These are phyloP conservation scores for Chrysoporthe austroafricana DNA, from an alignment of 2,329 filamentous ascomycete species.

Conservation along the genomic window DNA sequence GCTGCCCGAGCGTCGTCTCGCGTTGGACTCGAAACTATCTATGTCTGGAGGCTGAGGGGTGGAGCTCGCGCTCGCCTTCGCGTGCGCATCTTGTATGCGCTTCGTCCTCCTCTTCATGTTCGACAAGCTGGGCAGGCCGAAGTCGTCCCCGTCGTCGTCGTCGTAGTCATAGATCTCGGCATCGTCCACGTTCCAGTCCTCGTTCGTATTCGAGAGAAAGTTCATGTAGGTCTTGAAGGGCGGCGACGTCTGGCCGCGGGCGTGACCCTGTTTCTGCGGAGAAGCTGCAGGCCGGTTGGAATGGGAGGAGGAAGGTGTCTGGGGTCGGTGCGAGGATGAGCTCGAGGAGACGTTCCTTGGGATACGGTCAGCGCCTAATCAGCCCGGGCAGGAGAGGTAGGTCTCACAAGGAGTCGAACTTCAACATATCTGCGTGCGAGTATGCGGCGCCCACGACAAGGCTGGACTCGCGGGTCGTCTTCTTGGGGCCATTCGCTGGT, in stretches of 20 bases:
- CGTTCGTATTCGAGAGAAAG: slow-evolving; percentile 79
- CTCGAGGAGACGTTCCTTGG: slow-evolving; percentile 35
- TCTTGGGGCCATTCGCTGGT: slow-evolving; percentile 45
- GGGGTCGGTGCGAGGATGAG: slow-evolving; percentile 66
- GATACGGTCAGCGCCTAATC: slow-evolving; percentile 30
- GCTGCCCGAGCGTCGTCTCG: slow-evolving; percentile 72
- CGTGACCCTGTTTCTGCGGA: slow-evolving; percentile 45
- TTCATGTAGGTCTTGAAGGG: slow-evolving; percentile 77
- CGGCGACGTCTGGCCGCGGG: slow-evolving; percentile 62
- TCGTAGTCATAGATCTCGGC: slow-evolving; percentile 78
- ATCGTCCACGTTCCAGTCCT: slow-evolving; percentile 79
- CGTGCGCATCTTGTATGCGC: slow-evolving; percentile 52
- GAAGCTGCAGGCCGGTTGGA: slow-evolving; percentile 46
- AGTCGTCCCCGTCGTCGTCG: slow-evolving; percentile 92
- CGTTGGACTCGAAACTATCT: slow-evolving; percentile 17
- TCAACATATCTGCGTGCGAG: slow-evolving; percentile 93
- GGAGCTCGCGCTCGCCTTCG: slow-evolving; percentile 34
- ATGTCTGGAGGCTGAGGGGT: slow-evolving; percentile 28
- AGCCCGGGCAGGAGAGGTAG: neutral
- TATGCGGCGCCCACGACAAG: slow-evolving; percentile 93
- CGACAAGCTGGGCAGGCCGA: slow-evolving; percentile 88
- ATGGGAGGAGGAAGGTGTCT: slow-evolving; percentile 72
- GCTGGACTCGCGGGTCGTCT: slow-evolving; percentile 62
- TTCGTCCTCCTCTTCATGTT: slow-evolving; percentile 80
- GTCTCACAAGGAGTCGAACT: slow-evolving; percentile 77